Evolutionary conservation across 257 asterid species (phyloP).

Genomic region (Solanum bukasovii): DNA sequence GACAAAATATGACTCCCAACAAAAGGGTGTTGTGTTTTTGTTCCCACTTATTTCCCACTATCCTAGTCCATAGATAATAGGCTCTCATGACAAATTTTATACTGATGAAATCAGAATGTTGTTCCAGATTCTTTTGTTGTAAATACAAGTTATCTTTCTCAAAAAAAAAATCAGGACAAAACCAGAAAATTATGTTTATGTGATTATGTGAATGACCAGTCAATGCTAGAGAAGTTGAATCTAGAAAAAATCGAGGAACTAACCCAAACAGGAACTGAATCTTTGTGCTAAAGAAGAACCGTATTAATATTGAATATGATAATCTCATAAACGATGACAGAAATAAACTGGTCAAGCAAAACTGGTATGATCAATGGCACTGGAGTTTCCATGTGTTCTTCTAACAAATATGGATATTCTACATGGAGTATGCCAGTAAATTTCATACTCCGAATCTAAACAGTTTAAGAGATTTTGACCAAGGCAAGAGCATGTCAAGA

Average conservation of each 20-base stretch:
- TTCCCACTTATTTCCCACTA: neutral
- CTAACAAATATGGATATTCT: neutral
- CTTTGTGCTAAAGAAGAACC: neutral
- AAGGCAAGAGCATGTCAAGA: neutral
- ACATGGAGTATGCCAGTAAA: neutral
- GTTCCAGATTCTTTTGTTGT: too few species aligned
- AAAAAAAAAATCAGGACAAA: neutral
- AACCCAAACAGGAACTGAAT: neutral
- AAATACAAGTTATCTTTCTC: too few species aligned
- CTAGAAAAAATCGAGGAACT: neutral
- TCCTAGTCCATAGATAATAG: neutral
- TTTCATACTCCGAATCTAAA: neutral
- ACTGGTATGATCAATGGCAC: neutral
- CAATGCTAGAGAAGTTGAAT: neutral
- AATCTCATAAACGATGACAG: neutral
- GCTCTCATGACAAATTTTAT: neutral
- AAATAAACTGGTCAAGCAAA: neutral
- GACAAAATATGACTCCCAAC: neutral
- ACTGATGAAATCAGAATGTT: neutral
- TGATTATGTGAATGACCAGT: neutral
- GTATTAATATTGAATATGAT: neutral
- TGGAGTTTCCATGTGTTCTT: neutral
- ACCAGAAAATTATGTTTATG: neutral
- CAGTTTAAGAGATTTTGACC: neutral
- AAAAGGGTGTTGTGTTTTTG: neutral